Evolutionary conservation across 2,329 filamentous ascomycete species (phyloP).

Genomic region (Aspergillus hortae): DNA sequence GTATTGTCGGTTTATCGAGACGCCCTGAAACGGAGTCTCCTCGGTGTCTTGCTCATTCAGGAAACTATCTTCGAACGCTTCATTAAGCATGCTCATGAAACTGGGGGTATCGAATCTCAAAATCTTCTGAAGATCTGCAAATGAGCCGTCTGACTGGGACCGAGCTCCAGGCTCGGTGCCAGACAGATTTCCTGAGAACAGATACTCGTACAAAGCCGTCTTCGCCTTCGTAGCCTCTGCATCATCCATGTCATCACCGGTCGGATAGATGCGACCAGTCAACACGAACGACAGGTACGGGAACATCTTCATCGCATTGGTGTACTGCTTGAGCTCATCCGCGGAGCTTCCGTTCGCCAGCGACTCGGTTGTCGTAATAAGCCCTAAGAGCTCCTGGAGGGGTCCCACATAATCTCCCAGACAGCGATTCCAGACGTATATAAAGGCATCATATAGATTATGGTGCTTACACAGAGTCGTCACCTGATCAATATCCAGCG

Average conservation of each 20-base stretch:
- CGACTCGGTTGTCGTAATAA: conserved; percentile 25
- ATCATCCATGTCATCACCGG: conserved; percentile 70
- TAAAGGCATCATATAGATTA: conserved; percentile 87
- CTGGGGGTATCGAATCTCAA: conserved; percentile 86
- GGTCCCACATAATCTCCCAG: conserved; percentile 87
- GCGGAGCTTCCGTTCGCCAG: conserved; percentile 43
- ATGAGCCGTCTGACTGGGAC: conserved; percentile 65
- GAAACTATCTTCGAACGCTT: conserved; percentile 93
- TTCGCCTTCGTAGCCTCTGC: conserved; percentile 73
- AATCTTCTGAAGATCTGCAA: conserved; percentile 79
- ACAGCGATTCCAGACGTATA: conserved; percentile 95
- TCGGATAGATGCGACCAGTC: conserved; percentile 88
- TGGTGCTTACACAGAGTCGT: conserved; percentile 88
- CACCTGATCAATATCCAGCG: conserved; percentile 90
- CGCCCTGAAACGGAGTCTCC: conserved; percentile 51
- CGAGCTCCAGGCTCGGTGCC: conserved; percentile 8
- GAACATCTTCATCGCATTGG: conserved; percentile 82
- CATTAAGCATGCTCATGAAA: conserved; percentile 92
- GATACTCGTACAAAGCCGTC: conserved; percentile 83
- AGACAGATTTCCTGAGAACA: conserved; percentile 72
- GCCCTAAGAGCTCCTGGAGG: conserved; percentile 71
- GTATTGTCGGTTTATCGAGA: conserved; percentile 84
- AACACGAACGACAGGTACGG: conserved; percentile 90
- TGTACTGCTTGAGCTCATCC: conserved; percentile 55
- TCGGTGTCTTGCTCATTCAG: conserved; percentile 73